Percentiles rank a stretch among this genome's conserved stretches.
These are phyloP conservation scores for Pseudofabraea citricarpa DNA, from an alignment of 2,329 filamentous ascomycete species.

Conservation along the genomic window DNA sequence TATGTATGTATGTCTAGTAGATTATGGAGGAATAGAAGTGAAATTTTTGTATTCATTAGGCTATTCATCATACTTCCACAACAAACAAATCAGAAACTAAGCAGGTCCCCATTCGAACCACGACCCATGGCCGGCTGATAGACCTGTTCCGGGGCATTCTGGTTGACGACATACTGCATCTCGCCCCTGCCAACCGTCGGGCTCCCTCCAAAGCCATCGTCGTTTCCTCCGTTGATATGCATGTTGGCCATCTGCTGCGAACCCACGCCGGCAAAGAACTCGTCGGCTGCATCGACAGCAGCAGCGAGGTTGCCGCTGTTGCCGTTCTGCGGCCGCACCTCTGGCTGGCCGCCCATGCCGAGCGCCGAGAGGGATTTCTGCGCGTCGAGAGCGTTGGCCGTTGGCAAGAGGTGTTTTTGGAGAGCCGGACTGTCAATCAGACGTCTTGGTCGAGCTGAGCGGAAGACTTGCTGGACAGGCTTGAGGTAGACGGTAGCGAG, in stretches of 20 bases:
- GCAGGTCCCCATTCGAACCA: constrained; percentile 65
- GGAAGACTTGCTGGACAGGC: constrained; percentile 94
- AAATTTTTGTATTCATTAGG: not conserved
- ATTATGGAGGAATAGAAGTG: no score
- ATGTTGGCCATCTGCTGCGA: constrained; percentile 69
- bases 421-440: constrained; percentile 81
- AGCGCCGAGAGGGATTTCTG: constrained; percentile 59
- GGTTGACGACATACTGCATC: constrained; percentile 70
- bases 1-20: no score
- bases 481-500: constrained; percentile 97
- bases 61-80: not conserved
- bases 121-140: constrained; percentile 64
- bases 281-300: constrained; percentile 80
- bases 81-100: constrained; percentile 61
- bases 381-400: constrained; percentile 44
- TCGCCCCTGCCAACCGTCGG: constrained; percentile 41
- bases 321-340: constrained; percentile 23
- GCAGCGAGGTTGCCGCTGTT: constrained; percentile 51
- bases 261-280: constrained; percentile 80
- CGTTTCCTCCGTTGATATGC: constrained; percentile 56
- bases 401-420: constrained; percentile 63
- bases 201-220: constrained; percentile 59
- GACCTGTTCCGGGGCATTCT: constrained; percentile 72
- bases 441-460: constrained; percentile 74
- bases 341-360: constrained; percentile 37